Percentiles rank a stretch among this genome's conserved stretches.
phyloP scores from a whole-genome alignment of 495 filamentous ascomycete species.

The Lasiosphaeriaceae sp. region DNA sequence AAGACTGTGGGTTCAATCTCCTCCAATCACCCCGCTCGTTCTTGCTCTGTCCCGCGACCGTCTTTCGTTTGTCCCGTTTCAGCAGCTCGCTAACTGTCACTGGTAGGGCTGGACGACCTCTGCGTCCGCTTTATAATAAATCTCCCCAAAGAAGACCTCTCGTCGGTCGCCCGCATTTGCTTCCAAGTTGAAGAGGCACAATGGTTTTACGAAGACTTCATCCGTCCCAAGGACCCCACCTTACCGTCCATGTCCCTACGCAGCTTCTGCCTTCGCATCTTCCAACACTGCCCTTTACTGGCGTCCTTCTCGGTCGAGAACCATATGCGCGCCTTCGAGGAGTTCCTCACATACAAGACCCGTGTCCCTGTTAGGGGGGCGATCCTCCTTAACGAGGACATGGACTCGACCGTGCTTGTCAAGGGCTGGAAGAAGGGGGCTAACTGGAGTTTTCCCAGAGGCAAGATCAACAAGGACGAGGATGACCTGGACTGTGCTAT shows the following conservation, averaged over 20 bases:
- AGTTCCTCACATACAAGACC: conserved; percentile 91
- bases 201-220: conserved; percentile 99
- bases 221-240: conserved; percentile 80
- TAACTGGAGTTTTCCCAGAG: conserved; percentile 93
- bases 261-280: conserved; percentile 80
- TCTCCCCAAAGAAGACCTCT: conserved; percentile 82
- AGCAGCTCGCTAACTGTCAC: conserved; percentile 23
- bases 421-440: conserved; percentile 97
- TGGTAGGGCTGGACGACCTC: conserved; percentile 86
- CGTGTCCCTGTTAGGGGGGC: conserved; percentile 90
- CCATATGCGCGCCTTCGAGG: conserved; percentile 75
- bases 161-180: conserved; percentile 86
- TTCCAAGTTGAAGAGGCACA: conserved; percentile 99
- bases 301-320: conserved; percentile 72
- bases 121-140: conserved; percentile 96
- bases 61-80: not conserved
- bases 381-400: conserved; percentile 82
- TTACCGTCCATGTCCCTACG: conserved; percentile 81
- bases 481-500: conserved; percentile 87
- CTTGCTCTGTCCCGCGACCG: not conserved
- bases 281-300: conserved; percentile 86
- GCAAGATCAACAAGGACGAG: conserved; percentile 97
- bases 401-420: conserved; percentile 89
- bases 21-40: not conserved
- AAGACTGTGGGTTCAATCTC: conserved; percentile 67